Conservation (phyloP, 345 rosid species). For the Linum usitatissimum region DNA sequence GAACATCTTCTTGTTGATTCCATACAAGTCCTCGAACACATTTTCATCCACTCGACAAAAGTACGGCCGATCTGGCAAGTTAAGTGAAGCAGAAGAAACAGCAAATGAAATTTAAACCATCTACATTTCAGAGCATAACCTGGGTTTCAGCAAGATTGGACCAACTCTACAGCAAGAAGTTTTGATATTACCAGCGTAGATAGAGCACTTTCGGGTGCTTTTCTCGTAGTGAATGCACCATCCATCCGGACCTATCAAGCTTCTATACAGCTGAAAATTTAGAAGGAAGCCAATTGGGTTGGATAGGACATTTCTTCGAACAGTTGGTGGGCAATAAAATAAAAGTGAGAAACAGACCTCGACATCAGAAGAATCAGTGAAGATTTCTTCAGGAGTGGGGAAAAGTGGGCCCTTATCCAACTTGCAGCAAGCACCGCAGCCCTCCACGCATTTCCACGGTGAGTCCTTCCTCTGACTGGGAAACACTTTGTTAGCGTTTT, state of each 20-base stretch:
- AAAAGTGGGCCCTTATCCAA: constrained; percentile 69
- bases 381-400: constrained; percentile 68
- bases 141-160: background rate
- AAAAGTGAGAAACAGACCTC: constrained; percentile 26
- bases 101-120: background rate
- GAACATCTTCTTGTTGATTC: constrained; percentile 50
- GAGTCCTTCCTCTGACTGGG: constrained; percentile 32
- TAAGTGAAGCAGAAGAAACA: too few relatives aligned
- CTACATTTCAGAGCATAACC: background rate
- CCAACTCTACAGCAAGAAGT: background rate
- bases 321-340: constrained; percentile 20
- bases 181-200: constrained; percentile 42
- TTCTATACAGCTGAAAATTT: constrained; percentile 42
- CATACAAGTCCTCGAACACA: constrained; percentile 44
- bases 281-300: background rate
- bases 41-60: constrained; percentile 72
- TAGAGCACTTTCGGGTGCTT: constrained; percentile 73
- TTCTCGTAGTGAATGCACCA: constrained; percentile 74
- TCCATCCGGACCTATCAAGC: constrained; percentile 66
- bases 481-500: constrained; percentile 24
- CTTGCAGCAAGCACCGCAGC: constrained; percentile 89
- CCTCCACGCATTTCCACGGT: constrained; percentile 57
- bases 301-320: constrained; percentile 8
- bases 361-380: constrained; percentile 40
- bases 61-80: constrained; percentile 56